Conservation (phyloP, 2,329 filamentous ascomycete genomes). For the Rachicladosporium sp. region DNA sequence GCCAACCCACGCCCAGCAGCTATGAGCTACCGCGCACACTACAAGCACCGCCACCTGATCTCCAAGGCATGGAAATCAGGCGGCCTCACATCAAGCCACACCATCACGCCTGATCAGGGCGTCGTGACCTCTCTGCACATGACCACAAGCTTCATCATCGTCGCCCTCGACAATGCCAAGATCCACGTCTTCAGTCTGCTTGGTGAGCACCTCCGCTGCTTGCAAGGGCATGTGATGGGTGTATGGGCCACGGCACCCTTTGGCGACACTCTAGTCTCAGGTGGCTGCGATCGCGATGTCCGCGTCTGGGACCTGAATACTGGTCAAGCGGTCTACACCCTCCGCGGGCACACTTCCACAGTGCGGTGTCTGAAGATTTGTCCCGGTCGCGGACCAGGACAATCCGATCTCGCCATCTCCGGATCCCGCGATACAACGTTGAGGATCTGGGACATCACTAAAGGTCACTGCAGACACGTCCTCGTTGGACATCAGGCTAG, state of each 20-base stretch:
- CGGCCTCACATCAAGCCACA: constrained; percentile 67
- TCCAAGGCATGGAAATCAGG: constrained; percentile 94
- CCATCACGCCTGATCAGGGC: constrained; percentile 91
- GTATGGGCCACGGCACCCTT: constrained; percentile 99
- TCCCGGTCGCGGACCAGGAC: constrained; percentile 39
- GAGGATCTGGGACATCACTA: constrained; percentile 85
- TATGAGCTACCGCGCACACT: constrained; percentile 86
- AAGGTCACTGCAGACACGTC: constrained; percentile 79
- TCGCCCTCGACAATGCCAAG: constrained; percentile 93
- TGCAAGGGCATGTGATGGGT: constrained; percentile 95
- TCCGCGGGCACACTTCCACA: constrained; percentile 91
- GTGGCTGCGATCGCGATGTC: constrained; percentile 92
- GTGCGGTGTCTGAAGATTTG: constrained; percentile 98
- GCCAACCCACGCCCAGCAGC: constrained; percentile 45
- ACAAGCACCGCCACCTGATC: constrained; percentile 94
- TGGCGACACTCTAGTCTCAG: constrained; percentile 89
- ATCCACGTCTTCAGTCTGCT: constrained; percentile 96
- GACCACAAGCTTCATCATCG: constrained; percentile 91
- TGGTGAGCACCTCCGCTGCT: constrained; percentile 73
- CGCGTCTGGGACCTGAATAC: constrained; percentile 93
- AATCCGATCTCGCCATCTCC: constrained; percentile 73
- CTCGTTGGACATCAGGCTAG: constrained; percentile 91
- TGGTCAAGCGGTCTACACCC: constrained; percentile 64
- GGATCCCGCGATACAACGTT: constrained; percentile 91
- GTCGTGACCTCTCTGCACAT: constrained; percentile 93